A percentile compares a stretch with the other conserved stretches of the same genome.
Evolutionary conservation across 2,329 filamentous ascomycete species (phyloP).

Genomic region (Cladophialophora exuberans): DNA sequence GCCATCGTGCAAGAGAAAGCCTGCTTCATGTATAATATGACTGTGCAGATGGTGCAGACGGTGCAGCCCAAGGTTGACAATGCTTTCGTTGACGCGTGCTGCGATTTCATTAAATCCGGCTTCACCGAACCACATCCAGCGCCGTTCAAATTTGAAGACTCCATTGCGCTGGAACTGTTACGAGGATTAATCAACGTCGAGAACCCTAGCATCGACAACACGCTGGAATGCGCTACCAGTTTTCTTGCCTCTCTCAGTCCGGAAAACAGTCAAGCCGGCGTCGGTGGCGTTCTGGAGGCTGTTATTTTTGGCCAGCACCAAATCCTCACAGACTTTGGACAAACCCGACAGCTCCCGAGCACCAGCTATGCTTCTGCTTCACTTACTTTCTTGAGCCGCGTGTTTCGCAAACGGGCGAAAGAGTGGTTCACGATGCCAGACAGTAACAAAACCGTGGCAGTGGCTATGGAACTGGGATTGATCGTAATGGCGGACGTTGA

Average conservation of each 20-base stretch:
- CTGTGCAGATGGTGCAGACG: constrained; percentile 44
- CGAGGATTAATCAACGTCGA: constrained; percentile 42
- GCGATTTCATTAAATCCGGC: constrained; percentile 50
- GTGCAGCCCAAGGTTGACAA: constrained; percentile 40
- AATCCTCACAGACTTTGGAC: constrained; percentile 33
- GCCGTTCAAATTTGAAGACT: constrained; percentile 47
- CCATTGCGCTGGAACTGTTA: constrained; percentile 46
- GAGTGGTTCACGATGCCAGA: constrained; percentile 43
- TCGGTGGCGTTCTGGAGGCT: constrained; percentile 39
- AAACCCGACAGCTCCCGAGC: constrained; percentile 31
- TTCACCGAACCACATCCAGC: constrained; percentile 47
- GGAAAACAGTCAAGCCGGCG: constrained; percentile 37
- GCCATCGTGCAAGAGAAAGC: constrained; percentile 20
- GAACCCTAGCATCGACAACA: constrained; percentile 45
- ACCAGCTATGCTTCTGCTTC: constrained; percentile 49
- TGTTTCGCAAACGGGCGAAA: constrained; percentile 46
- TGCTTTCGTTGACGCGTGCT: constrained; percentile 49
- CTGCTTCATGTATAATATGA: constrained; percentile 22
- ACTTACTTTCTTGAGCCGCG: constrained; percentile 48
- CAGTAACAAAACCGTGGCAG: constrained; percentile 35
- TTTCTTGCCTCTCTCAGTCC: constrained; percentile 47
- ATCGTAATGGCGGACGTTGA: constrained; percentile 45
- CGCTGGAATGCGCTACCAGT: constrained; percentile 51
- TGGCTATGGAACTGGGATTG: constrained; percentile 47
- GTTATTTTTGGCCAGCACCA: constrained; percentile 36